Percentiles rank a stretch among this genome's conserved stretches.
Conservation (phyloP, 257 asterid genomes). For the Lycium ferocissimum region DNA sequence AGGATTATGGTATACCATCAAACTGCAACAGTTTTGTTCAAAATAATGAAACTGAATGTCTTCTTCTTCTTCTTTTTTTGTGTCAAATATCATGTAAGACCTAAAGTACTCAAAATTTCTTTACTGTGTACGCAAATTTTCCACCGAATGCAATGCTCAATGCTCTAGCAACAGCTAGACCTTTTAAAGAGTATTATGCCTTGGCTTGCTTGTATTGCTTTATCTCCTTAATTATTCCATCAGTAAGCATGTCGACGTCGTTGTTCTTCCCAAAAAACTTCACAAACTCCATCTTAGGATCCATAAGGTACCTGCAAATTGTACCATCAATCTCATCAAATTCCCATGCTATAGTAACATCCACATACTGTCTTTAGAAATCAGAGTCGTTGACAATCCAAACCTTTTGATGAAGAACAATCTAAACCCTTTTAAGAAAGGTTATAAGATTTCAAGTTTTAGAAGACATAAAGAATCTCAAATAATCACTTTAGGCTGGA, state of each 20-base stretch:
- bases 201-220: conserved; percentile 64
- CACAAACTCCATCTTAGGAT: conserved; percentile 84
- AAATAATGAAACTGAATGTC: neutral
- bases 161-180: conserved; percentile 1
- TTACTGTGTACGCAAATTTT: conserved; percentile 16
- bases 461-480: neutral
- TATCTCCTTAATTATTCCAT: conserved; percentile 80
- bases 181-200: conserved; percentile 36
- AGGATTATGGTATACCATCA: neutral
- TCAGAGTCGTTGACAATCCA: neutral
- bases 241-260: conserved; percentile 64
- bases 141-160: neutral
- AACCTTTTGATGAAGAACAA: neutral
- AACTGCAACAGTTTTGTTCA: neutral
- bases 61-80: neutral
- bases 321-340: conserved; percentile 12
- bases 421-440: neutral
- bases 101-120: neutral
- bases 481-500: conserved; percentile 2
- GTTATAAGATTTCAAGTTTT: neutral
- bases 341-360: neutral
- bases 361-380: neutral
- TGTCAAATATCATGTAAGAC: neutral
- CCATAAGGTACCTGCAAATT: conserved; percentile 84
- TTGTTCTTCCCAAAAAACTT: conserved; percentile 85